These are phyloP conservation scores for Calamus simplicifolius DNA, from an alignment of 176 grass and related monocot genomes.

Conservation along the genomic window DNA sequence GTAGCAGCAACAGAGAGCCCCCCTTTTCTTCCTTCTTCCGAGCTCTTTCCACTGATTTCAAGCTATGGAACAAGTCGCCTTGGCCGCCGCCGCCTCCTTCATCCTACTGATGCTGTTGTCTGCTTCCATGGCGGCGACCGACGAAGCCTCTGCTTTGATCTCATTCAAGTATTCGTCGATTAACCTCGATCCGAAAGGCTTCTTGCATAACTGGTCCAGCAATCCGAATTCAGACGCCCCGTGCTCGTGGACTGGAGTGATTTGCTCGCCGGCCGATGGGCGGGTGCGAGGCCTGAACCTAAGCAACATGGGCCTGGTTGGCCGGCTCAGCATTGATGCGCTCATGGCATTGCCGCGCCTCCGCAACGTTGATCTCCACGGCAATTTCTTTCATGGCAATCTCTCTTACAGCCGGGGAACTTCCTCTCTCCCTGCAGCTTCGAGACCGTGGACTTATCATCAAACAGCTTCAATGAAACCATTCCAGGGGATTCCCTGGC, in stretches of 20 bases:
- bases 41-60: neutral
- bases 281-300: slow-evolving; percentile 53
- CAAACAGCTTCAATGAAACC: slow-evolving; percentile 65
- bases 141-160: slow-evolving; percentile 56
- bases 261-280: slow-evolving; percentile 32
- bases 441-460: slow-evolving; percentile 52
- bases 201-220: slow-evolving; percentile 35
- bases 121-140: slow-evolving; percentile 13
- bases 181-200: slow-evolving; percentile 31
- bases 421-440: slow-evolving; percentile 37
- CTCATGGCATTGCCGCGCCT: slow-evolving; percentile 49
- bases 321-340: slow-evolving; percentile 40
- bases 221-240: slow-evolving; percentile 27
- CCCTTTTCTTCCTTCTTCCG: neutral
- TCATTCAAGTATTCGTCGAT: slow-evolving; percentile 61
- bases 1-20: neutral
- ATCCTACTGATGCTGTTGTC: neutral
- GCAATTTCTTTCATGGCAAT: slow-evolving; percentile 85
- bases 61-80: neutral
- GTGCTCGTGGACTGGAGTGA: slow-evolving; percentile 63
- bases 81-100: neutral
- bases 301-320: slow-evolving; percentile 55
- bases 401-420: slow-evolving; percentile 41
- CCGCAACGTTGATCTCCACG: slow-evolving; percentile 36
- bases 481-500: slow-evolving; percentile 51